A percentile compares a stretch with the other conserved stretches of the same genome.
phyloP scores from a whole-genome alignment of 306 rosid species.

The Luffa acutangula region DNA sequence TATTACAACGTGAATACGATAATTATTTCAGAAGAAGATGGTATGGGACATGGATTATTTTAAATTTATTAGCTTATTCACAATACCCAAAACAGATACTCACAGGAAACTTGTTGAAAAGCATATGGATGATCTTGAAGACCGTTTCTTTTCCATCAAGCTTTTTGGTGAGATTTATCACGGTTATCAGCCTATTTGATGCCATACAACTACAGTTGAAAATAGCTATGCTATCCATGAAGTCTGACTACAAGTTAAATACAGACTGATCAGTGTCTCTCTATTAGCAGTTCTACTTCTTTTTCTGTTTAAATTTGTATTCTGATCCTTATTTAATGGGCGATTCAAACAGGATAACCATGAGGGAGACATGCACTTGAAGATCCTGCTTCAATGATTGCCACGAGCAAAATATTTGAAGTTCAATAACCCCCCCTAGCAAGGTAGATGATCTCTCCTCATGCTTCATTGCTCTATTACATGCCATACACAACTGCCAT shows the following conservation, averaged over 20 bases:
- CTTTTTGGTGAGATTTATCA: slow-evolving; percentile 6
- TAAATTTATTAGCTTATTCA: not conserved
- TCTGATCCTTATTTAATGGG: not conserved
- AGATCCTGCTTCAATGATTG: not conserved
- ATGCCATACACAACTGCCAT: not conserved
- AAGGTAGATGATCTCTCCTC: not conserved
- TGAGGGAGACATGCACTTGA: not conserved
- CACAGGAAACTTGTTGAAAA: slow-evolving; percentile 1
- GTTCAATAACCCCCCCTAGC: not conserved
- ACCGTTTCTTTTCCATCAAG: not conserved
- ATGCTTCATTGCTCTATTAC: not conserved
- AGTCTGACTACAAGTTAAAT: not conserved
- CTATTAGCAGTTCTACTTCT: not conserved
- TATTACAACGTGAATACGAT: not conserved
- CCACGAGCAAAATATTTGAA: not conserved
- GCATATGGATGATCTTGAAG: not conserved
- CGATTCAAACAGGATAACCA: slow-evolving; percentile 5
- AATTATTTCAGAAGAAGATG: not conserved
- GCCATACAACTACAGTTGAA: not conserved
- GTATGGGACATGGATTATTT: not conserved
- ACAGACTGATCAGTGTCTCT: slow-evolving; percentile 1
- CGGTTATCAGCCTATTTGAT: slow-evolving; percentile 1
- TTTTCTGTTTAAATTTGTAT: not conserved
- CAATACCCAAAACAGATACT: not conserved
- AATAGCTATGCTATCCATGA: not conserved